Percentiles rank a stretch among this genome's conserved stretches.
These are phyloP conservation scores for Castanea sativa DNA, from an alignment of 306 rosid species.

Conservation along the genomic window DNA sequence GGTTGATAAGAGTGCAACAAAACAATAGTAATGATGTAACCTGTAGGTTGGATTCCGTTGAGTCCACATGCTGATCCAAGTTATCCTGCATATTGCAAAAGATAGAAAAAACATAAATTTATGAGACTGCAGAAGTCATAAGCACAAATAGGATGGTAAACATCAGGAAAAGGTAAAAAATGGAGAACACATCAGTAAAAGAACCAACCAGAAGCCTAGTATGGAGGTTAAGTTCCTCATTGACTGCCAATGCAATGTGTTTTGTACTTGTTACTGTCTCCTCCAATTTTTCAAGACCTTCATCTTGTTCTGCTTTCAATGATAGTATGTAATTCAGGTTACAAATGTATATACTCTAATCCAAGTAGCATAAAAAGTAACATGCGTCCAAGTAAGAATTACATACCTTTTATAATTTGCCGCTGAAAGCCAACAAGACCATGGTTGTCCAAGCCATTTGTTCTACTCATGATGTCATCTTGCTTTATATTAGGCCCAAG, in stretches of 20 bases:
- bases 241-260: slow-evolving; percentile 28
- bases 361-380: neutral
- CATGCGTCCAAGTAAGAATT: no score
- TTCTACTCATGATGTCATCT: slow-evolving; percentile 31
- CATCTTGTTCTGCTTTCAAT: slow-evolving; percentile 43
- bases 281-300: slow-evolving; percentile 34
- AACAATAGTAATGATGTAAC: no score
- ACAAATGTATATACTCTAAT: neutral
- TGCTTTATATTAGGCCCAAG: slow-evolving; percentile 37
- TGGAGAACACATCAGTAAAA: neutral
- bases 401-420: no score
- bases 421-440: no score
- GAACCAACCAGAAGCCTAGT: slow-evolving; percentile 34
- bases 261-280: slow-evolving; percentile 48
- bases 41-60: no score
- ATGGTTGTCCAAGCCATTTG: slow-evolving; percentile 33
- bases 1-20: no score
- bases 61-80: no score
- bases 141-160: no score
- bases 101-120: no score
- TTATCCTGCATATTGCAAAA: no score
- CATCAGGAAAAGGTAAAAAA: neutral
- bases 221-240: slow-evolving; percentile 32
- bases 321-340: no score
- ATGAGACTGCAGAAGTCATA: no score